These are phyloP conservation scores for Litchi chinensis DNA, from an alignment of 345 rosid species.

Conservation along the genomic window DNA sequence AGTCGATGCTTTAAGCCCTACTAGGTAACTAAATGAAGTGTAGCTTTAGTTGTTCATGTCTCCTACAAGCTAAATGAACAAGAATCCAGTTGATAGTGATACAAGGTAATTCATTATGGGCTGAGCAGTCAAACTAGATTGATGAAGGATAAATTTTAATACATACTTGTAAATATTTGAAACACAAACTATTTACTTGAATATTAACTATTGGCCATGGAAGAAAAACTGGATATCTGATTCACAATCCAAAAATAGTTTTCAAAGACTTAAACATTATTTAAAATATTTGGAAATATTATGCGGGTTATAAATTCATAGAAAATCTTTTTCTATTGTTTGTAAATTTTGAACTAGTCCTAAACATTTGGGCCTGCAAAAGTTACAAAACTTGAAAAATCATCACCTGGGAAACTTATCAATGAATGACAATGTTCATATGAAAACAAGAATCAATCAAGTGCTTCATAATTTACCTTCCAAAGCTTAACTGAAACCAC, in stretches of 20 bases:
- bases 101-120: background rate
- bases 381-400: constrained; percentile 12
- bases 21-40: too few relatives aligned
- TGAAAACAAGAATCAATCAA: background rate
- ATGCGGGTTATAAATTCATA: too few relatives aligned
- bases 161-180: background rate
- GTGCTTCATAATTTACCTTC: background rate
- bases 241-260: too few relatives aligned
- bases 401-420: background rate
- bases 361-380: constrained; percentile 58
- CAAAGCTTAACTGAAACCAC: background rate
- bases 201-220: too few relatives aligned
- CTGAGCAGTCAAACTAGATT: background rate
- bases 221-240: too few relatives aligned
- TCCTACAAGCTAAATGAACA: background rate
- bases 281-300: too few relatives aligned
- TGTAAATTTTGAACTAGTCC: background rate
- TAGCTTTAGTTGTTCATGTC: background rate
- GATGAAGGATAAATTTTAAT: background rate
- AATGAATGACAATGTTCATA: background rate
- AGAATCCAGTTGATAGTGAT: background rate
- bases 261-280: too few relatives aligned
- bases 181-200: too few relatives aligned
- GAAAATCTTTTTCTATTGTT: too few relatives aligned
- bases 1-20: too few relatives aligned